Evolutionary conservation across 192 early-diverging fungal genomes (phyloP), one percentile per base, ranked within the genome.

Genomic region (Pilaira anomala): DNA sequence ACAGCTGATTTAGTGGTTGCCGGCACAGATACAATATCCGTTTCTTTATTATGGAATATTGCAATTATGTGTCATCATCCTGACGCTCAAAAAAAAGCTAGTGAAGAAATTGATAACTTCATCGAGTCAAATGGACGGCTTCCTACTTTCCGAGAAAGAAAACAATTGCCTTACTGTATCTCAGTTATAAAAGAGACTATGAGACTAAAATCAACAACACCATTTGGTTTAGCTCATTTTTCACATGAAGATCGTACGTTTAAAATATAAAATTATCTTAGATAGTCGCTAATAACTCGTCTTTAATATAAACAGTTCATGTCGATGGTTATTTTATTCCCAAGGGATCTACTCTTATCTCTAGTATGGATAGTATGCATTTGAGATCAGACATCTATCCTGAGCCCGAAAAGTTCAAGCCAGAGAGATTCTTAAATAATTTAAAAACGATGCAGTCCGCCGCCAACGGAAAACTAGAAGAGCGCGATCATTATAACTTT

Each of bases 321-420:
- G 69, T 45, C 21, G 70, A 76, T 2, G 69, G 74, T 2, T 79
- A 79, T 71, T 71, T 71, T 22, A 70, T 85, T 36, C 81, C 83
- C 18, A 77, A 77, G 52, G 79, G 74, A 0, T 48, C 77, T 1
- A 61, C 66, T 65, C 61, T 83, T 14, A 67, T 76, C 48, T 67
- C 76, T 28, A 78, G 80, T 42, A 57, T 80, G 42, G 77, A 75
- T 68, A 72, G 77, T 1, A 74, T 83, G 68, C 78, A 85, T 54
- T 26, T 46, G 30, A 59, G 53, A 41, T 28, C 54, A 46, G 26
- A n/a, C 7, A 33, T 29, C 56, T 85, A 78, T 28, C 63, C 72
- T 0, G 48, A 77, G 0, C 79, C 81, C 2, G 67, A 80, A 2
- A 73, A 64, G 51, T 85, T 81, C 14, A 64, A 71, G 40, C 83